Base-by-base conservation (phyloP, 805 yeast genomes). In the Metschnikowia cerradonensis region DNA sequence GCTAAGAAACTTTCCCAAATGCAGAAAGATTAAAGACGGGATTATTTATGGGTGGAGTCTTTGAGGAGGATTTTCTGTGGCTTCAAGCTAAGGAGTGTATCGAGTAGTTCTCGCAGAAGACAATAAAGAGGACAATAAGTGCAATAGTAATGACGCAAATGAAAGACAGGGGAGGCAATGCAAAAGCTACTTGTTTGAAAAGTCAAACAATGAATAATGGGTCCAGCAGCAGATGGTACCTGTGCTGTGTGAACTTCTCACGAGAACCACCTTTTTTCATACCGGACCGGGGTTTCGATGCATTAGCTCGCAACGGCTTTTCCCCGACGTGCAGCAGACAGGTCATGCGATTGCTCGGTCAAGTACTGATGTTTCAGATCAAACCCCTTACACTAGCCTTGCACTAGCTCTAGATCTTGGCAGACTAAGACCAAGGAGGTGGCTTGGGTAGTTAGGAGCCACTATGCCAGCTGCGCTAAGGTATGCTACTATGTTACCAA, bases 251-350 rank as follows among this genome's bases (percentile, higher is more conserved):
- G 43, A 20, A 30, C 41, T 13, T 10, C 32, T 22, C 34, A 17
- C 33, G 34, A 22, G 15, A 26, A 7, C 34, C 23, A 23, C 32
- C 30, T 20, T 20, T 23, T 40, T 26, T 40, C 13, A 13, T 40
- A 40, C 34, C 34, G 43, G 34, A 26, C 22, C 33, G 10, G 15
- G 6, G 20, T 40, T 47, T 43, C 50, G 47, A 37, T 41, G 47
- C 50, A 47, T 42, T 32, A 20, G 34, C 36, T 35, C 35, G 48
- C 31, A 48, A 43, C 48, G 39, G 48, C 15, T 43, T 43, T 48
- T 32, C 33, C 36, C 40, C 31, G 17, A 20, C 40, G 26, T 44
- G 47, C 47, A 35, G 47, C 8, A 14, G 26, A 23, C 15, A n/a
- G 31, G 35, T 23, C 31, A 39, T 39, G 41, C 26, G 26, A 38